Conservation (phyloP, 208 protist species). For the Trypanosoma avium region DNA sequence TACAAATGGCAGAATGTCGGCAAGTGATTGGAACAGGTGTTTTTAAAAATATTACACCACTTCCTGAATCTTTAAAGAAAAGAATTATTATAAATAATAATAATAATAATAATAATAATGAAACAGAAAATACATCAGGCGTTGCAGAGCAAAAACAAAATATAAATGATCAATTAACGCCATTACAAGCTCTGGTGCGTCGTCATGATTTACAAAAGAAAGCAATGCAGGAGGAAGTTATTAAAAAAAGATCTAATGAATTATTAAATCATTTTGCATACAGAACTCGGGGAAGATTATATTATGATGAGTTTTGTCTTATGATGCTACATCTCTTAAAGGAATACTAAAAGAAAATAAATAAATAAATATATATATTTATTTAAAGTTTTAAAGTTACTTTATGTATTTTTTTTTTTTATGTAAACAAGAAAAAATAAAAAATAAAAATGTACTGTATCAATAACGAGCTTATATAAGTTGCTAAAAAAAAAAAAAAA, state of each 20-base stretch:
- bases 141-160: too few relatives aligned
- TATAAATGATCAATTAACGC: background rate
- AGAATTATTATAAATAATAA: background rate
- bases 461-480: background rate
- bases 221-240: slow-evolving; percentile 18
- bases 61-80: slow-evolving; percentile 2
- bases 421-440: background rate
- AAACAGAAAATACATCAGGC: too few relatives aligned
- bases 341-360: slow-evolving; percentile 25
- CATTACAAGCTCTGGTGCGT: slow-evolving; percentile 10
- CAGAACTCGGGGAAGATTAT: slow-evolving; percentile 34
- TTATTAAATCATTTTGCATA: slow-evolving; percentile 40
- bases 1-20: slow-evolving; percentile 26
- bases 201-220: slow-evolving; percentile 23
- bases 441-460: background rate
- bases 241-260: slow-evolving; percentile 19
- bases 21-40: slow-evolving; percentile 13
- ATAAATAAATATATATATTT: background rate
- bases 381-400: too few relatives aligned
- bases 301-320: slow-evolving; percentile 72
- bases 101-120: background rate
- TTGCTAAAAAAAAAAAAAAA: too few relatives aligned
- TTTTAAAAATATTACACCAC: background rate
- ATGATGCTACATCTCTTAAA: slow-evolving; percentile 57
- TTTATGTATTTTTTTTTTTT: background rate